Percentiles rank a stretch among this genome's conserved stretches.
phyloP scores from a whole-genome alignment of 495 filamentous ascomycete genomes.

The Penicillium bialowiezense region DNA sequence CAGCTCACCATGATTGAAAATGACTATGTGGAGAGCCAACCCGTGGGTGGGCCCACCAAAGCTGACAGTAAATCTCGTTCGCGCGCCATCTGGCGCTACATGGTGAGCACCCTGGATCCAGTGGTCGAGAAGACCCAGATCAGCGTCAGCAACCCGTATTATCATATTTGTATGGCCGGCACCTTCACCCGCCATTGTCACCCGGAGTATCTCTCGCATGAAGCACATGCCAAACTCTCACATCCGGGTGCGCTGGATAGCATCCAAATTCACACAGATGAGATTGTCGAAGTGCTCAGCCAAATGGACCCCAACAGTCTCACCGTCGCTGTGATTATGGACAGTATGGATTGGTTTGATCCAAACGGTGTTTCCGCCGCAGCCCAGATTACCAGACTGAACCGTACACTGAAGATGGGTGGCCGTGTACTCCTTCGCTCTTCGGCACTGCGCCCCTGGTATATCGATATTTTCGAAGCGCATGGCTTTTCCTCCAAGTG shows the following conservation, averaged over 20 bases:
- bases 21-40: neutral
- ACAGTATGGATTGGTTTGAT: slow-evolving; percentile 1
- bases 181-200: neutral
- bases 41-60: neutral
- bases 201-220: neutral
- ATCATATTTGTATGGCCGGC: neutral
- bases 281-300: neutral
- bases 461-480: neutral
- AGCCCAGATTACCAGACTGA: neutral
- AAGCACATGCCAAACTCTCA: neutral
- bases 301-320: neutral
- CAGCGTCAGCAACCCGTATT: neutral
- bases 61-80: neutral
- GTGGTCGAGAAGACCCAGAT: neutral
- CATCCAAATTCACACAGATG: neutral
- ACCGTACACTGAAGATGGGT: neutral
- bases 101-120: neutral
- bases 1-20: neutral
- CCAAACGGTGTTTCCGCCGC: neutral
- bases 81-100: neutral
- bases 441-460: neutral
- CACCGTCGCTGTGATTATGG: neutral
- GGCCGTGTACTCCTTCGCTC: neutral
- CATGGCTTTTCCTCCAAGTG: neutral
- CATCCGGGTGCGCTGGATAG: neutral